Conservation (phyloP, 2,329 filamentous ascomycete species). For the Apiospora phragmitis region DNA sequence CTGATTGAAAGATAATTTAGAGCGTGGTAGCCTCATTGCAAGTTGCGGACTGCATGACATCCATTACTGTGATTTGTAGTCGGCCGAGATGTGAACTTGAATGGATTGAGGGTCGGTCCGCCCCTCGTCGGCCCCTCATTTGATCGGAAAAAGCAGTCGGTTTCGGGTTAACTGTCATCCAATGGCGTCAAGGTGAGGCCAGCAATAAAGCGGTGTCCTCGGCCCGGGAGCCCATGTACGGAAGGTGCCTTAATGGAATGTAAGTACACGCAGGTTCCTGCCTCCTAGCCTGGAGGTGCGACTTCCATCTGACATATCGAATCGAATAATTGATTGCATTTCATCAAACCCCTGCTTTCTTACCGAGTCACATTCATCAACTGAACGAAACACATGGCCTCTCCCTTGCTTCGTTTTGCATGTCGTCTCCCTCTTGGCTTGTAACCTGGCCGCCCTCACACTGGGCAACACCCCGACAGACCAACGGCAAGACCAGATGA, state of each 20-base stretch:
- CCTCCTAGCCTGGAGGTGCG: not conserved
- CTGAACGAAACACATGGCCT: not conserved
- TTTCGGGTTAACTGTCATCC: not conserved
- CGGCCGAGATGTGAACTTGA: not conserved
- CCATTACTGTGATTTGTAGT: not conserved
- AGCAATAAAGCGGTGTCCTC: slow-evolving; percentile 3
- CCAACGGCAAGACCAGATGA: not conserved
- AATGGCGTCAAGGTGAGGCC: not conserved
- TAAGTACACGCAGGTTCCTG: not conserved
- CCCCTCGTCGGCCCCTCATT: not conserved
- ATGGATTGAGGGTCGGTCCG: slow-evolving; percentile 3
- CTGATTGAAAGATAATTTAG: not conserved
- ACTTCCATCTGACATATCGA: not conserved
- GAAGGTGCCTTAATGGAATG: not conserved
- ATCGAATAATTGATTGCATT: not conserved
- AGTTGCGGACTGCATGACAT: not conserved
- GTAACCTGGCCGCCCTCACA: not conserved
- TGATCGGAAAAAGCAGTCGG: not conserved
- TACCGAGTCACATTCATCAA: not conserved
- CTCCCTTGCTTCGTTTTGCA: not conserved
- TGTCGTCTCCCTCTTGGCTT: not conserved
- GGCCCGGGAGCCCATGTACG: not conserved
- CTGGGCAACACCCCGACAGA: not conserved
- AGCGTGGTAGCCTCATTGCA: not conserved
- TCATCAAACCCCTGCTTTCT: not conserved